A percentile compares a stretch with the other conserved stretches of the same genome.
phyloP scores from a whole-genome alignment of 306 rosid genomes.

The Vigna unguiculata region DNA sequence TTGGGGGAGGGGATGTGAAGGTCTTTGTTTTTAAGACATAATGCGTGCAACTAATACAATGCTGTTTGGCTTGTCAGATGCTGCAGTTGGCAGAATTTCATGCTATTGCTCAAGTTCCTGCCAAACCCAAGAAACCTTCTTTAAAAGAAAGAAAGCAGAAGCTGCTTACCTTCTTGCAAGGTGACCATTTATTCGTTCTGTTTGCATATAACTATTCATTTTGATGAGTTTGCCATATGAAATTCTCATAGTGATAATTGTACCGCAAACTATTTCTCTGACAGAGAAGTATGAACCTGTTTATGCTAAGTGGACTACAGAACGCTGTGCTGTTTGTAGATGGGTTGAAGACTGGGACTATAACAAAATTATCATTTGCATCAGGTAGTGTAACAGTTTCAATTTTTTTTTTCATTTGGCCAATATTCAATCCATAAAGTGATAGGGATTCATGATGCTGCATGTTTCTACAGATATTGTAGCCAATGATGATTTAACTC shows the following conservation, averaged over 20 bases:
- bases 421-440: slow-evolving; percentile 27
- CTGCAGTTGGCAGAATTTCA: slow-evolving; percentile 94
- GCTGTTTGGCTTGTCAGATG: slow-evolving; percentile 73
- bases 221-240: slow-evolving; percentile 34
- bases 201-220: slow-evolving; percentile 32
- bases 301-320: slow-evolving; percentile 97
- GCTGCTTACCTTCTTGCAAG: slow-evolving; percentile 90
- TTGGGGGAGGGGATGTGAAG: background rate
- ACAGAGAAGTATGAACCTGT: slow-evolving; percentile 98
- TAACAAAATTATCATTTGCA: slow-evolving; percentile 98
- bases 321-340: slow-evolving; percentile 99
- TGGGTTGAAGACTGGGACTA: slow-evolving; percentile 99
- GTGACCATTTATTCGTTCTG: slow-evolving; percentile 53
- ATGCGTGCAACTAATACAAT: slow-evolving; percentile 36
- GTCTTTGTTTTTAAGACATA: background rate
- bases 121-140: slow-evolving; percentile 82
- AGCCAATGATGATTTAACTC: slow-evolving; percentile 17
- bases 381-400: slow-evolving; percentile 60
- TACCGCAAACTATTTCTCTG: slow-evolving; percentile 42
- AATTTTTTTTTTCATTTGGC: slow-evolving; percentile 1
- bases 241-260: slow-evolving; percentile 32
- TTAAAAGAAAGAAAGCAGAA: slow-evolving; percentile 89
- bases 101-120: slow-evolving; percentile 75
- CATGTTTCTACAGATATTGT: slow-evolving; percentile 9
- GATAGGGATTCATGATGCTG: slow-evolving; percentile 26